Base-by-base conservation (phyloP, 2,329 filamentous ascomycete genomes). In the Diaporthe sp. region DNA sequence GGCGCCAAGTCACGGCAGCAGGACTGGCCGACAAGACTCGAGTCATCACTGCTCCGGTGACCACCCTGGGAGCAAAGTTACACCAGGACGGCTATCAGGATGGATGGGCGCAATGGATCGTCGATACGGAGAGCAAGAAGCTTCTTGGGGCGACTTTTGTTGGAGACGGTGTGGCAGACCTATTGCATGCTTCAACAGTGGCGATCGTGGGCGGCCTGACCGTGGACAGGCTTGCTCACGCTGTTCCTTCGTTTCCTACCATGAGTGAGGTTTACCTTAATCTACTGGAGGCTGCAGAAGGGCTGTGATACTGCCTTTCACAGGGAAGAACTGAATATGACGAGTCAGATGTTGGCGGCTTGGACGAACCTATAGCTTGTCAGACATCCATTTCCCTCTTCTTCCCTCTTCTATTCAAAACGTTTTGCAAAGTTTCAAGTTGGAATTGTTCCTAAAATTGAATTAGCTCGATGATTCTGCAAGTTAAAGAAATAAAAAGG, bases 261-360 rank as follows among this genome's bases (percentile, higher is more conserved):
- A 59, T 59, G 58, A 61, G 58, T 28, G 58, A 61, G 58, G 58
- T 42, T n/a, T 61, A 61, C n/a, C 58, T 61, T 3, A 42, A 61
- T 42, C 7, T 61, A 17, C 8, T 61, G 58, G 58, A 42, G 12
- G 58, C 37, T 42, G 37, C 58, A 17, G 58, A 42, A 42, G 37
- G 37, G 58, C n/a, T 61, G 22, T 61, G 37, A 42, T 61, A 17
- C 12, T 13, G n/a, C 49, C 8, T 9, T 53, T 25, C 49, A 15
- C 3, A 22, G 6, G 49, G 44, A 49, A 49, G 19, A 22, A 17
- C 44, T 49, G 44, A 22, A 49, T 7, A 22, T 49, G 44, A 9
- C 19, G 44, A 49, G 44, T 19, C 44, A 22, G 44, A 49, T 49
- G 17, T 9, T 8, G 44, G 19, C 44, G 44, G 17, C 44, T 49